Evolutionary conservation across 805 yeast species (phyloP).

Genomic region (Pichia kluyveri): DNA sequence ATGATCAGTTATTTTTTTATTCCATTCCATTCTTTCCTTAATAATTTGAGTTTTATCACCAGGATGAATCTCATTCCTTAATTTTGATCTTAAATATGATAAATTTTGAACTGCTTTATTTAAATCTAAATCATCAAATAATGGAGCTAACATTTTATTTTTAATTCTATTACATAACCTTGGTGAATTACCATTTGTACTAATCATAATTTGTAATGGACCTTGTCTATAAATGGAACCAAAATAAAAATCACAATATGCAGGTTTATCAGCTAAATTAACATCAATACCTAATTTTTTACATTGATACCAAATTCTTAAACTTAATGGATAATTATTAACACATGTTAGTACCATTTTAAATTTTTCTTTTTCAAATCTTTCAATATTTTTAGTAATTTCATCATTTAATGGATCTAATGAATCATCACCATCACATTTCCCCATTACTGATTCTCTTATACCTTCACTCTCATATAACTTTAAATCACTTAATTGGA

Average conservation of each 20-base stretch:
- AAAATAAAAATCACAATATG: conserved; percentile 78
- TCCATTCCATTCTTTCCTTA: conserved; percentile 63
- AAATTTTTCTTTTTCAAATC: conserved; percentile 33
- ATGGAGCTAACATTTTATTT: conserved; percentile 40
- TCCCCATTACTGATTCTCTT: conserved; percentile 2
- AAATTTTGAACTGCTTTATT: conserved; percentile 54
- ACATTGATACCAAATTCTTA: conserved; percentile 45
- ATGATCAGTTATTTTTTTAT: conserved; percentile 53
- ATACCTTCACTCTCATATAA: conserved; percentile 33
- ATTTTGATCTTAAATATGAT: conserved; percentile 41
- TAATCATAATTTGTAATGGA: conserved; percentile 68
- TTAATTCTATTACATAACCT: conserved; percentile 57
- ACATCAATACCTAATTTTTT: conserved; percentile 44
- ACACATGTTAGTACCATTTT: conserved; percentile 67
- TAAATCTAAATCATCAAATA: conserved; percentile 32
- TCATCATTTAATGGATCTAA: conserved; percentile 7
- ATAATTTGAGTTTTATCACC: conserved; percentile 41
- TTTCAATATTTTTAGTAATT: conserved; percentile 26
- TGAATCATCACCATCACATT: conserved; percentile 15
- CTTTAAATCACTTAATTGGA: conserved; percentile 36
- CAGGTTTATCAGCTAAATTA: conserved; percentile 79
- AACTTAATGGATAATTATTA: conserved; percentile 56
- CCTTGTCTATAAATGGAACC: conserved; percentile 72
- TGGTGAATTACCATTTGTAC: conserved; percentile 79
- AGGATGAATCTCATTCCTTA: conserved; percentile 34